These are phyloP conservation scores for Cyclotella choctawhatcheeana DNA, from an alignment of 108 stramenopile genomes.

Conservation along the genomic window DNA sequence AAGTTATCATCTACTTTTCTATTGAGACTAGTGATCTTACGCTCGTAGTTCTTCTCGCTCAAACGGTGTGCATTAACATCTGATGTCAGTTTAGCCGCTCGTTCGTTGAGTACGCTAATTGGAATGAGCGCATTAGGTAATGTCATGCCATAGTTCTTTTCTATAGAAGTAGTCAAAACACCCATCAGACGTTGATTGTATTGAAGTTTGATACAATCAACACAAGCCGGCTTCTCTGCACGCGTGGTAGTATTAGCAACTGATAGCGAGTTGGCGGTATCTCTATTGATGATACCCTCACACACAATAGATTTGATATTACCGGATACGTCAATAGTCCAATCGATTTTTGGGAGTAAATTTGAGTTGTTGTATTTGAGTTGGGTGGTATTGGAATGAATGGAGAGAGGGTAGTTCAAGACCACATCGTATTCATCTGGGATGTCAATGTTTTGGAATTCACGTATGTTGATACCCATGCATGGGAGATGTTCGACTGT, in stretches of 20 bases:
- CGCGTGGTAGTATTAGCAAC: not conserved
- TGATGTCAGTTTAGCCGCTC: not conserved
- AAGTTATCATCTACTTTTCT: not conserved
- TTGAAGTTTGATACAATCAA: not conserved
- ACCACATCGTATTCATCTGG: too few species aligned
- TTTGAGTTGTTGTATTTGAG: not conserved
- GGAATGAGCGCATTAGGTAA: not conserved
- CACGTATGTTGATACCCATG: too few species aligned
- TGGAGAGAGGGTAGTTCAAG: too few species aligned
- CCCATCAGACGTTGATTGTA: not conserved
- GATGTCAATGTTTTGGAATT: too few species aligned
- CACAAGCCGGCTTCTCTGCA: not conserved
- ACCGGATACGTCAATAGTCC: not conserved
- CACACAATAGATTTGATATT: not conserved
- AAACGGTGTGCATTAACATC: not conserved
- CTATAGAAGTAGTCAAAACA: not conserved
- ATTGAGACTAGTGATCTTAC: not conserved
- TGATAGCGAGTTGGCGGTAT: not conserved
- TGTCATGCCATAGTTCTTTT: not conserved
- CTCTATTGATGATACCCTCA: not conserved
- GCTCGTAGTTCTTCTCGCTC: not conserved
- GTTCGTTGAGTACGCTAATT: not conserved
- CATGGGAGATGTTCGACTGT: too few species aligned
- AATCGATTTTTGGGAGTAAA: not conserved
- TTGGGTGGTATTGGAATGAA: not conserved